Evolutionary conservation across 331 rosid species (phyloP).

Genomic region (Quercus tomentella): DNA sequence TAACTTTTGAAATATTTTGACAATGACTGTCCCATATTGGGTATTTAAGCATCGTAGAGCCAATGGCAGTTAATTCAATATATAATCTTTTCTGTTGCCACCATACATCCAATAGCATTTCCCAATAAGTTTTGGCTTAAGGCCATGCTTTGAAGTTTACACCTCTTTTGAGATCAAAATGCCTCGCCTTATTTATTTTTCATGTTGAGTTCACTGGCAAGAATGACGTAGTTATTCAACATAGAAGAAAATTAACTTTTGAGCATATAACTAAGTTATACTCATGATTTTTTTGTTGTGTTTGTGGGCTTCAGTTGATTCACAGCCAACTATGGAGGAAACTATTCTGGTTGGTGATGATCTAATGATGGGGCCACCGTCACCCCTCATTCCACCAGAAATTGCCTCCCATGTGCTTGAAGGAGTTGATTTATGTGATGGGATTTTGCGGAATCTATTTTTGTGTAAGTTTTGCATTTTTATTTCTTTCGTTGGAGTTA

Average conservation of each 20-base stretch:
- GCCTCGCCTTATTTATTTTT: too few relatives aligned
- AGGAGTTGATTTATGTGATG: slow-evolving; percentile 88
- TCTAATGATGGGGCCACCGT: slow-evolving; percentile 87
- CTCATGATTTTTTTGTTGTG: not conserved
- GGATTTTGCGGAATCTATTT: slow-evolving; percentile 75
- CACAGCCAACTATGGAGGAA: slow-evolving; percentile 90
- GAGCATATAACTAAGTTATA: not conserved
- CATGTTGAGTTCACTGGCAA: not conserved
- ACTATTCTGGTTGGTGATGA: slow-evolving; percentile 94
- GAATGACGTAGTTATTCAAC: not conserved
- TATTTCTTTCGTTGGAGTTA: not conserved
- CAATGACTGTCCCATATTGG: not conserved
- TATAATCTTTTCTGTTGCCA: not conserved
- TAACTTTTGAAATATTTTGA: not conserved
- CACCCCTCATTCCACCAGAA: slow-evolving; percentile 85
- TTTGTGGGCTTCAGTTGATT: slow-evolving; percentile 62
- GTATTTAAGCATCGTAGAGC: not conserved
- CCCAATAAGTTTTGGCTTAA: not conserved
- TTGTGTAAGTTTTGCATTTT: slow-evolving; percentile 52
- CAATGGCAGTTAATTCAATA: not conserved
- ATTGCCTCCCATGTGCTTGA: slow-evolving; percentile 91
- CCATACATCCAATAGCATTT: not conserved
- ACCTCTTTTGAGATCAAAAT: not conserved
- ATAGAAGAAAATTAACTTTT: not conserved
- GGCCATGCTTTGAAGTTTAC: not conserved